phyloP scores from a whole-genome alignment of 169 alveolate species.

The Eimeria maxima region DNA sequence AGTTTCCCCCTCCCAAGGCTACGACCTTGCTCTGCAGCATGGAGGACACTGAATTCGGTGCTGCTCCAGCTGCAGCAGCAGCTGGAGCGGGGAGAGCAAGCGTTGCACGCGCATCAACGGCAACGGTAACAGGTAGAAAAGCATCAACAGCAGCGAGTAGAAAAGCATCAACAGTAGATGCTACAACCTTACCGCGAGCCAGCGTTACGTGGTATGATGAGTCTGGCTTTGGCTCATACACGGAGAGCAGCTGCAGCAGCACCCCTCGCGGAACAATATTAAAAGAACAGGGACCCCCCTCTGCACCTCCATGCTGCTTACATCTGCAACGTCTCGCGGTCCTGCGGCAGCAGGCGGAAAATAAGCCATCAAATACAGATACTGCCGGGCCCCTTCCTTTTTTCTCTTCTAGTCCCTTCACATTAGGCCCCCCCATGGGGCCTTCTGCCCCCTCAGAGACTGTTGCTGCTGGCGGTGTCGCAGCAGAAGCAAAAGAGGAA shows the following conservation, averaged over 20 bases:
- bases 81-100: background rate
- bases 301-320: conserved; percentile 30
- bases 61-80: conserved; percentile 15
- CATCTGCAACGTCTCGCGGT: conserved; percentile 8
- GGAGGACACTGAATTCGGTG: background rate
- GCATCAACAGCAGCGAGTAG: background rate
- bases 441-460: background rate
- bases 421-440: background rate
- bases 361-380: background rate
- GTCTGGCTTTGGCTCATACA: background rate
- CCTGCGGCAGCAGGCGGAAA: conserved; percentile 25
- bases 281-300: background rate
- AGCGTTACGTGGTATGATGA: background rate
- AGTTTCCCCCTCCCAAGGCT: background rate
- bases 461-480: background rate
- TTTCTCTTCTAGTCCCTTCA: background rate
- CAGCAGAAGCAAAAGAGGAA: conserved; percentile 1
- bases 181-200: background rate
- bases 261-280: background rate
- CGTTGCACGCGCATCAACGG: background rate
- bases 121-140: background rate
- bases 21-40: background rate
- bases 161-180: background rate
- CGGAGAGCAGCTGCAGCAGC: background rate
- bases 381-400: background rate